Evolutionary conservation across 106 monocot species (phyloP), one percentile per base, ranked within the genome.

Genomic region (Allium sativum): DNA sequence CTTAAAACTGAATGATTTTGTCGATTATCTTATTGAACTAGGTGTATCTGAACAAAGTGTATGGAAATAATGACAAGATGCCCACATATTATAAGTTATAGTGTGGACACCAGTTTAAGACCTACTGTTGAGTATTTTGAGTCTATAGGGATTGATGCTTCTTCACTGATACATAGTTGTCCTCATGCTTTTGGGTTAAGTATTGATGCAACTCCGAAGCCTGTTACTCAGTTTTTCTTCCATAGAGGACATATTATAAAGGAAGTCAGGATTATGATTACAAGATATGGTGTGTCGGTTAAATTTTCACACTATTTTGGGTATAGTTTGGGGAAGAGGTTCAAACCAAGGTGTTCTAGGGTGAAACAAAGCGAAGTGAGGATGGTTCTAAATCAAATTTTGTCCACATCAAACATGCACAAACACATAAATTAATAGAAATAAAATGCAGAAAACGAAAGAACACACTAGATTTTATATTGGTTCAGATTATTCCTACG

Each of bases 221-320:
- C 96, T 10, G 68, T 98, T n/a, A 88, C 84, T 1, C 87, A 87
- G 53, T 98, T 98, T 73, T 87, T 98, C 69, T 48, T 81, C 16
- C 77, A 85, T 58, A 92, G 48, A n/a, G 91, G 82, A 6, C 91
- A 81, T 56, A 77, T 63, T 44, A 70, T 59, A 3, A 72, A 80
- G 14, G 96, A 98, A 53, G 42, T 98, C 43, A 53, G 75, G 41
- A 78, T 55, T 17, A 98, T 98, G 96, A 84, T 88, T 53, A 65
- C 82, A 5, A 77, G 76, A 58, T 98, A 82, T 44, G 91, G 82
- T 42, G 78, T 87, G 71, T 79, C 91, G 16, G 76, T 91, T 13
- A 91, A 98, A 61, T 98, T 98, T 52, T 91, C 96, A 18, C 91
- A 98, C 8, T 98, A 85, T 60, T 98, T 92, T 70, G 84, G 91